Conservation (phyloP, 202 grass and related monocot species). For the Elaeis oleifera region DNA sequence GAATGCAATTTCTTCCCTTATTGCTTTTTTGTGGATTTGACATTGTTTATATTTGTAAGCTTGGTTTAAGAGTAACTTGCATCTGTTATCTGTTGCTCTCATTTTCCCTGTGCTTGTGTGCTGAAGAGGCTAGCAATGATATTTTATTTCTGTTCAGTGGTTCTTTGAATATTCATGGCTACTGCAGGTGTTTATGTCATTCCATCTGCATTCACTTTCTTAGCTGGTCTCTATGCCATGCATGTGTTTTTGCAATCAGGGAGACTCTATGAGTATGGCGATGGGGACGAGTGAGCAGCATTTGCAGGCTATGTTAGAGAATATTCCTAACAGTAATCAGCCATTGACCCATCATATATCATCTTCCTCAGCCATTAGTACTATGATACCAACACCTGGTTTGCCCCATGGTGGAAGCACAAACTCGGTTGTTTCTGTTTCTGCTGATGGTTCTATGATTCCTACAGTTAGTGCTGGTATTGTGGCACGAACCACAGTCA, state of each 20-base stretch:
- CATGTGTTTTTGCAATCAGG: constrained; percentile 30
- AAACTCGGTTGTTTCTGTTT: constrained; percentile 46
- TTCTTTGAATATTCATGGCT: no score
- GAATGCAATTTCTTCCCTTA: no score
- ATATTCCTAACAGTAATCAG: constrained; percentile 30
- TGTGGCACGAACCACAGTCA: constrained; percentile 44
- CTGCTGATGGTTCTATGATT: constrained; percentile 47
- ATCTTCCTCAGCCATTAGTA: constrained; percentile 57
- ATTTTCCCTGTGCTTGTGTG: no score
- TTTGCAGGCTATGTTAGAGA: constrained; percentile 52
- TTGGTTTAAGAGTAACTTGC: no score
- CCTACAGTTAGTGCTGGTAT: constrained; percentile 38
- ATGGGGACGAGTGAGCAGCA: constrained; percentile 37
- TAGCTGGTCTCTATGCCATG: background rate
- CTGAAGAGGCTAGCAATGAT: no score
- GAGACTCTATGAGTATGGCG: constrained; percentile 56
- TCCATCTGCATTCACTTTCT: no score
- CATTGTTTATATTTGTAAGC: no score
- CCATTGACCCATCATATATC: constrained; percentile 26
- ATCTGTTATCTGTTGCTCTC: no score
- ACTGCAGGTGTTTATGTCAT: no score
- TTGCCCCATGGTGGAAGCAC: constrained; percentile 46
- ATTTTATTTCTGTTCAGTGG: no score
- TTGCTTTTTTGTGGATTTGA: no score
- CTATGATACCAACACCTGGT: constrained; percentile 94